Evolutionary conservation across 495 filamentous ascomycete species (phyloP).

Genomic region (Penicillium robsamsonii): DNA sequence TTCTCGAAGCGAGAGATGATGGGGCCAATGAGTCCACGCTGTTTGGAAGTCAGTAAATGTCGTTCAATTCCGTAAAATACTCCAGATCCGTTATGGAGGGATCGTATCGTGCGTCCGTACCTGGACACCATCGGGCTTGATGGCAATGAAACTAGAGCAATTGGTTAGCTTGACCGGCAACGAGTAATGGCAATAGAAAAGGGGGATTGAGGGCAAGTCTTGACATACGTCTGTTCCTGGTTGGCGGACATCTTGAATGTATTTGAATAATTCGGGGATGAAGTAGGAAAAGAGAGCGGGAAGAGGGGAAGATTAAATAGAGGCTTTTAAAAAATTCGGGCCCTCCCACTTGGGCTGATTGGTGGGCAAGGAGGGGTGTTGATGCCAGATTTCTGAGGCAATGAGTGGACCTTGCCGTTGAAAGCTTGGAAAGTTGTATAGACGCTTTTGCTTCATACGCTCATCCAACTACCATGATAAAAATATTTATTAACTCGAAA

Average conservation of each 20-base stretch:
- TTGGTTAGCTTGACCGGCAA: slow-evolving; percentile 48
- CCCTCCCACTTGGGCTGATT: slow-evolving; percentile 21
- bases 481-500: background rate
- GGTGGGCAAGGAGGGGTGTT: slow-evolving; percentile 22
- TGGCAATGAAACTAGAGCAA: slow-evolving; percentile 84
- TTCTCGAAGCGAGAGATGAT: slow-evolving; percentile 97
- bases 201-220: slow-evolving; percentile 1
- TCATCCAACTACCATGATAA: background rate
- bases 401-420: background rate
- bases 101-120: slow-evolving; percentile 48
- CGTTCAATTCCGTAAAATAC: slow-evolving; percentile 17
- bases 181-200: slow-evolving; percentile 15
- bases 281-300: slow-evolving; percentile 28
- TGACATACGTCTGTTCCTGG: slow-evolving; percentile 87
- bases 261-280: slow-evolving; percentile 29
- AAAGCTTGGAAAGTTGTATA: background rate
- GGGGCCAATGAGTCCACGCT: slow-evolving; percentile 94
- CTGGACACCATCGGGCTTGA: slow-evolving; percentile 99
- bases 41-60: slow-evolving; percentile 26
- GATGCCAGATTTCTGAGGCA: slow-evolving; percentile 11
- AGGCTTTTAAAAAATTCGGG: slow-evolving; percentile 24
- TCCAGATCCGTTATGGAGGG: background rate
- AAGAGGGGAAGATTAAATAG: slow-evolving; percentile 37
- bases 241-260: slow-evolving; percentile 65
- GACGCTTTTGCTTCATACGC: background rate